A percentile compares a stretch with the other conserved stretches of the same genome.
These are phyloP conservation scores for Xylariales sp. DNA, from an alignment of 2,329 filamentous ascomycete species.

Conservation along the genomic window DNA sequence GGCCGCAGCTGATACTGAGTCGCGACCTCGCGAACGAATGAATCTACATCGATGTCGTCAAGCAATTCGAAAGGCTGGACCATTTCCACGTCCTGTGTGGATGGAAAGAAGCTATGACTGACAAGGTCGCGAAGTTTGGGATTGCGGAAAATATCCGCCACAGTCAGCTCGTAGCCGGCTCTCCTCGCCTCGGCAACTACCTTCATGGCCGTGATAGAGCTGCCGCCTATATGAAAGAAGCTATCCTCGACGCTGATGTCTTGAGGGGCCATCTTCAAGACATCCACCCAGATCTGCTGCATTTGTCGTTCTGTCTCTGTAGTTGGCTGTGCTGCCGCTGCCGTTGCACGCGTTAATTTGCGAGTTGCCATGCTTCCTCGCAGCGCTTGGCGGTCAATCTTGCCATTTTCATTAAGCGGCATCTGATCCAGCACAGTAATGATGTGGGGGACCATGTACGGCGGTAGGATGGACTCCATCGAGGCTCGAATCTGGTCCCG, in stretches of 20 bases:
- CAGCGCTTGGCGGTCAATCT: slow-evolving; percentile 5
- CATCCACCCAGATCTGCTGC: slow-evolving; percentile 6
- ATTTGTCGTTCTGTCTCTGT: slow-evolving; percentile 7
- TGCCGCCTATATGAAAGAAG: slow-evolving; percentile 25
- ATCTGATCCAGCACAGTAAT: not conserved
- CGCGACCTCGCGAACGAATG: too few species aligned
- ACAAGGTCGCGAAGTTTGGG: too few species aligned
- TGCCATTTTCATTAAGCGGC: slow-evolving; percentile 2
- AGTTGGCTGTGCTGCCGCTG: not conserved
- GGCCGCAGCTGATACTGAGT: too few species aligned
- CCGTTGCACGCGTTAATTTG: not conserved
- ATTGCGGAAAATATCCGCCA: slow-evolving; percentile 16
- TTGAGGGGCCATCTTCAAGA: slow-evolving; percentile 3
- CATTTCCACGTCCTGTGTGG: too few species aligned
- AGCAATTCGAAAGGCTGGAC: too few species aligned
- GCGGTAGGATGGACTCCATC: slow-evolving; percentile 21
- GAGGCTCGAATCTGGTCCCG: too few species aligned
- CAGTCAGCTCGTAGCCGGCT: slow-evolving; percentile 12
- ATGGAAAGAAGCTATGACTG: too few species aligned
- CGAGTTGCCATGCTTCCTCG: slow-evolving; percentile 4
- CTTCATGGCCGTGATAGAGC: slow-evolving; percentile 21
- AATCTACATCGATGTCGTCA: too few species aligned
- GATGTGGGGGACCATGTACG: slow-evolving; percentile 13
- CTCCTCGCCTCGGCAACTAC: slow-evolving; percentile 13
- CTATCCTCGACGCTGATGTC: slow-evolving; percentile 12